Evolutionary conservation across 2,329 filamentous ascomycete genomes (phyloP).

Genomic region (Coniochaeta sp.): DNA sequence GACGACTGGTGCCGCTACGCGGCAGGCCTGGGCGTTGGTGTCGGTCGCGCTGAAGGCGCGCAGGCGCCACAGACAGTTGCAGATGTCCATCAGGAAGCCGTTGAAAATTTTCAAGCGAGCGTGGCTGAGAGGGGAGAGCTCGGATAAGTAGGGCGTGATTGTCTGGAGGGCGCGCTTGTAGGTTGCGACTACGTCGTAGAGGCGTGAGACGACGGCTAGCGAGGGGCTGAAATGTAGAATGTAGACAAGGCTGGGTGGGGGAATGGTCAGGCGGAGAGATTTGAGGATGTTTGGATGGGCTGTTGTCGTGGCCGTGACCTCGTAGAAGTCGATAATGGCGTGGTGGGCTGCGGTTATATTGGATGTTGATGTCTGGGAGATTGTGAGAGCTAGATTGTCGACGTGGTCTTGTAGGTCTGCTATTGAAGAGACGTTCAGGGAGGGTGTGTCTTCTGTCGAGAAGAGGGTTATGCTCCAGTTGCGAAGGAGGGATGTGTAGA

Average conservation of each 20-base stretch:
- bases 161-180: slow-evolving; percentile 71
- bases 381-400: slow-evolving; percentile 49
- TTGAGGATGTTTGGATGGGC: slow-evolving; percentile 41
- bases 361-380: slow-evolving; percentile 44
- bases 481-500: slow-evolving; percentile 61
- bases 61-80: slow-evolving; percentile 74
- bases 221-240: slow-evolving; percentile 60
- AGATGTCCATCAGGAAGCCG: slow-evolving; percentile 78
- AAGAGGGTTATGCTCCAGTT: slow-evolving; percentile 46
- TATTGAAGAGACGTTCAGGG: slow-evolving; percentile 28
- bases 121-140: slow-evolving; percentile 40
- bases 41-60: slow-evolving; percentile 62
- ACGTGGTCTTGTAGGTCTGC: slow-evolving; percentile 38
- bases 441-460: slow-evolving; percentile 26
- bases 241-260: slow-evolving; percentile 62
- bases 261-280: slow-evolving; percentile 57
- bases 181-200: slow-evolving; percentile 60
- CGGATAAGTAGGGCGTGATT: slow-evolving; percentile 37
- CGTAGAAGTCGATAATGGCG: slow-evolving; percentile 63
- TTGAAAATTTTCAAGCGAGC: slow-evolving; percentile 66
- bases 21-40: slow-evolving; percentile 51
- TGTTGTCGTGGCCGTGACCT: slow-evolving; percentile 50
- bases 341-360: slow-evolving; percentile 36
- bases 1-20: slow-evolving; percentile 37
- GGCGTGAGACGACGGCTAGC: slow-evolving; percentile 56